phyloP scores from a whole-genome alignment of 306 rosid genomes.

The Canavalia gladiata region DNA sequence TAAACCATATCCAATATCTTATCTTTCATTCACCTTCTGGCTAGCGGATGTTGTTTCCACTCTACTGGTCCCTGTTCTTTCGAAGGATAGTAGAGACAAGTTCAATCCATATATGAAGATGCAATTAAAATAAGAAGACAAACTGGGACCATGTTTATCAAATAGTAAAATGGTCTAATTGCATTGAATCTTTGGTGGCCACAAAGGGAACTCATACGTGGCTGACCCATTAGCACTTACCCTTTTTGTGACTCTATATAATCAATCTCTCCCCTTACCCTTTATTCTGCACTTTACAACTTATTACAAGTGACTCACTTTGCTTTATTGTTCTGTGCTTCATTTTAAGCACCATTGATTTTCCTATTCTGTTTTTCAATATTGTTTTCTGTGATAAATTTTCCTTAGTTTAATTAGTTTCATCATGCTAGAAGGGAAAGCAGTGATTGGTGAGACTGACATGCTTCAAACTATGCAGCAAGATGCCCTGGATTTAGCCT shows the following conservation, averaged over 20 bases:
- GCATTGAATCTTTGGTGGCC: not conserved
- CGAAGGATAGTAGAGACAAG: not conserved
- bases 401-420: not conserved
- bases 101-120: constrained; percentile 1
- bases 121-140: not conserved
- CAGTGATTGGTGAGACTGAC: constrained; percentile 84
- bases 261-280: not conserved
- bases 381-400: constrained; percentile 1
- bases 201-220: constrained; percentile 42
- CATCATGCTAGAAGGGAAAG: constrained; percentile 88
- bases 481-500: constrained; percentile 74
- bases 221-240: constrained; percentile 32
- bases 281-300: constrained; percentile 27
- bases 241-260: constrained; percentile 26
- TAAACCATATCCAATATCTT: not conserved
- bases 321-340: constrained; percentile 13
- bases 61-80: constrained; percentile 10
- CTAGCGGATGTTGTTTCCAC: not conserved
- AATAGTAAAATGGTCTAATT: constrained; percentile 2
- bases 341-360: constrained; percentile 1
- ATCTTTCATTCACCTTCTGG: not conserved
- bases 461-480: constrained; percentile 87
- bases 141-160: constrained; percentile 11
- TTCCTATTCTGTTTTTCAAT: not conserved
- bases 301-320: constrained; percentile 4